Percentiles rank a stretch among this genome's conserved stretches.
Evolutionary conservation across 169 alveolate genomes (phyloP).

Genomic region (Fabrea salina): DNA sequence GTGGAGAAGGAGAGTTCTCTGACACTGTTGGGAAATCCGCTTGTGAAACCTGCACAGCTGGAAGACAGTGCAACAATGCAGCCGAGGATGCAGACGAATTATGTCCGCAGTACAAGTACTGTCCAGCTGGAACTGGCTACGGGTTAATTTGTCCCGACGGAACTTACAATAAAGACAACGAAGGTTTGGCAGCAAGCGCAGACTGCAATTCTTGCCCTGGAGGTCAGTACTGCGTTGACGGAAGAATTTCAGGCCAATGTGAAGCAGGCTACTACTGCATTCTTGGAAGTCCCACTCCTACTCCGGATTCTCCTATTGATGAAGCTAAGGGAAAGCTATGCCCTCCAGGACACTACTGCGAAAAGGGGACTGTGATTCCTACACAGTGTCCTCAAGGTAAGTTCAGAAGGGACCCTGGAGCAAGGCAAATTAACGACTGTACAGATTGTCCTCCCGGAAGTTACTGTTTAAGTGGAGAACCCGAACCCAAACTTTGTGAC

Average conservation of each 20-base stretch:
- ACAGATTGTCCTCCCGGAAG: slow-evolving; percentile 49
- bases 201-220: slow-evolving; percentile 56
- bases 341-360: slow-evolving; percentile 59
- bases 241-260: slow-evolving; percentile 37
- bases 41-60: slow-evolving; percentile 57
- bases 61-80: slow-evolving; percentile 48
- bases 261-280: slow-evolving; percentile 56
- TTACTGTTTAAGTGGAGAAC: slow-evolving; percentile 54
- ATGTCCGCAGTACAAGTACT: slow-evolving; percentile 61
- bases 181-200: slow-evolving; percentile 45
- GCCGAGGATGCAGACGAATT: slow-evolving; percentile 48
- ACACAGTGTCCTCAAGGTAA: slow-evolving; percentile 43
- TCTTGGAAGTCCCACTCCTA: slow-evolving; percentile 41
- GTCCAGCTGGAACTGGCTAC: slow-evolving; percentile 56
- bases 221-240: slow-evolving; percentile 49
- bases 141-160: slow-evolving; percentile 47
- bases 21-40: slow-evolving; percentile 29
- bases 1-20: slow-evolving; percentile 66
- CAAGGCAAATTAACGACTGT: slow-evolving; percentile 19
- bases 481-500: slow-evolving; percentile 47
- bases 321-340: slow-evolving; percentile 49
- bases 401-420: slow-evolving; percentile 31
- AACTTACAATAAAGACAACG: slow-evolving; percentile 47
- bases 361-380: slow-evolving; percentile 43
- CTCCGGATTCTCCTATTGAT: slow-evolving; percentile 48